A percentile compares a stretch with the other conserved stretches of the same genome.
phyloP scores from a whole-genome alignment of 202 grass and related monocot genomes.

The Carex arenaria region DNA sequence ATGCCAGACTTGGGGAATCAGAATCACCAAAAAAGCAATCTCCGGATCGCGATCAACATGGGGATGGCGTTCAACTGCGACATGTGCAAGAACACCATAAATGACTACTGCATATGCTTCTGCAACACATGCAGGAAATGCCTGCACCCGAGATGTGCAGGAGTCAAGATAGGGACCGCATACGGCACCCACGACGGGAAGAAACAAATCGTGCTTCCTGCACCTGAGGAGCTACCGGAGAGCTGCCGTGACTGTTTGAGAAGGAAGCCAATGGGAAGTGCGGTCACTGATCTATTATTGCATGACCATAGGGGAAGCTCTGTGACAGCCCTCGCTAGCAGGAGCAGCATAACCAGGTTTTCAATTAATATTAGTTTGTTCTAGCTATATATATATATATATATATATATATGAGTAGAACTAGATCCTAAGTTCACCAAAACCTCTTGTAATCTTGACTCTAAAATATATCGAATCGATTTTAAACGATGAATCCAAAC shows the following conservation, averaged over 20 bases:
- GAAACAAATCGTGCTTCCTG: neutral
- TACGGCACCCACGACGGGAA: neutral
- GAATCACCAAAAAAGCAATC: conserved; percentile 2
- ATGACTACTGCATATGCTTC: neutral
- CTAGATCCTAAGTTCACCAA: too few relatives aligned
- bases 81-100: neutral
- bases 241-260: conserved; percentile 3
- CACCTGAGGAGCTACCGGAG: neutral
- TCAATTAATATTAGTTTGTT: neutral
- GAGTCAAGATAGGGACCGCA: neutral
- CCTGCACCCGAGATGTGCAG: neutral
- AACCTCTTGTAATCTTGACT: too few relatives aligned
- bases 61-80: neutral
- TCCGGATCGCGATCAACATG: neutral
- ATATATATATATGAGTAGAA: too few relatives aligned
- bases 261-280: neutral
- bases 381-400: neutral
- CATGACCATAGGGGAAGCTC: neutral
- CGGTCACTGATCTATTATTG: neutral
- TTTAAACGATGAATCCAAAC: too few relatives aligned
- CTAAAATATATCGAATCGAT: too few relatives aligned
- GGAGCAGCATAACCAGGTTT: neutral
- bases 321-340: neutral
- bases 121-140: neutral
- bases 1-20: neutral